These are phyloP conservation scores for Mycena rosella DNA, from an alignment of 768 basidiomycete genomes.

Conservation along the genomic window DNA sequence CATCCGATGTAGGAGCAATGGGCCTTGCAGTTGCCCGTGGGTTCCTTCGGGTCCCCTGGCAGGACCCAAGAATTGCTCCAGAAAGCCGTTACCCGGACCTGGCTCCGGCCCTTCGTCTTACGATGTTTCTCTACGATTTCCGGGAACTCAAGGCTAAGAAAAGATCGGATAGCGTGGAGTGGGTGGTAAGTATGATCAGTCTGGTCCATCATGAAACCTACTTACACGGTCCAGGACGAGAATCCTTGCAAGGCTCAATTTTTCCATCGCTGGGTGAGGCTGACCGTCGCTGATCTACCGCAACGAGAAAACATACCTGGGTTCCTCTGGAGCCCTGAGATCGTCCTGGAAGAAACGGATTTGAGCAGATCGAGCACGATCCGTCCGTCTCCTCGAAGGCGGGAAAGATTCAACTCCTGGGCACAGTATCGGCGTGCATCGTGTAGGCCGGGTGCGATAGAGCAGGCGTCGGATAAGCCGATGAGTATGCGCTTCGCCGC, in stretches of 20 bases:
- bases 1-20: constrained; percentile 27
- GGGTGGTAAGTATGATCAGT: not conserved
- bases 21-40: constrained; percentile 12
- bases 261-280: constrained; percentile 24
- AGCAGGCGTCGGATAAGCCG: constrained; percentile 29
- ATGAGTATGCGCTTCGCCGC: constrained; percentile 33
- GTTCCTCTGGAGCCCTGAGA: constrained; percentile 22
- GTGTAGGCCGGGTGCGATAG: constrained; percentile 33
- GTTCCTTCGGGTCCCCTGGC: constrained; percentile 24
- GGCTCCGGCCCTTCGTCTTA: constrained; percentile 5
- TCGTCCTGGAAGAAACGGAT: too few relatives aligned
- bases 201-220: not conserved
- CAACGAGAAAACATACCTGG: constrained; percentile 30
- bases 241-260: constrained; percentile 21
- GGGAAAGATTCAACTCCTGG: constrained; percentile 22
- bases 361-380: constrained; percentile 24
- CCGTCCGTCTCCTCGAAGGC: constrained; percentile 12
- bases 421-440: constrained; percentile 32
- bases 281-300: constrained; percentile 16
- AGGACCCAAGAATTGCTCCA: constrained; percentile 5
- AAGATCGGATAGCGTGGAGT: constrained; percentile 8
- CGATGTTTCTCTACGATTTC: constrained; percentile 13
- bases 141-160: constrained; percentile 8
- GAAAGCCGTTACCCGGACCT: not conserved
- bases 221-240: constrained; percentile 34